A percentile compares a stretch with the other conserved stretches of the same genome.
Evolutionary conservation across 148 eudicot species (phyloP).

Genomic region (Selenicereus undatus): DNA sequence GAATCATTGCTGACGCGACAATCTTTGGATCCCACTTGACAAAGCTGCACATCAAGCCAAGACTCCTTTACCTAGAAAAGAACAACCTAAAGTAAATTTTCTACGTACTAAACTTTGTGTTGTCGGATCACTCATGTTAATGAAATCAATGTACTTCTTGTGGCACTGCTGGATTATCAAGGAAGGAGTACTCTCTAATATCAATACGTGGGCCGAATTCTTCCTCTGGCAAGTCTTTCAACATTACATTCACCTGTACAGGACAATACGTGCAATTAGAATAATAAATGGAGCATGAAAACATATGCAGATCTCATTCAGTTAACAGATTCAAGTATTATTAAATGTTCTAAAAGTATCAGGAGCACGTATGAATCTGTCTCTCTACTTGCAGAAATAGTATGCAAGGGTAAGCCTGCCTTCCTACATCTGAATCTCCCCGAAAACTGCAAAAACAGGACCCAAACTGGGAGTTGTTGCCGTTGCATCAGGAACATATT

Average conservation of each 20-base stretch:
- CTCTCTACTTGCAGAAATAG: no score
- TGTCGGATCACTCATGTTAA: background rate
- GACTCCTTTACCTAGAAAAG: constrained; percentile 81
- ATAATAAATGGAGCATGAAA: constrained; percentile 1
- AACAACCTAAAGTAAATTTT: constrained; percentile 6
- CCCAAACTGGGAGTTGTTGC: no score
- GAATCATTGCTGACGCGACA: constrained; percentile 53
- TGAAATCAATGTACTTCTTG: constrained; percentile 39
- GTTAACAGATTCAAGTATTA: background rate
- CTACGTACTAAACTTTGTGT: background rate
- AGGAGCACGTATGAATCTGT: background rate
- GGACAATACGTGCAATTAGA: constrained; percentile 8
- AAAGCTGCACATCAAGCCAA: constrained; percentile 94
- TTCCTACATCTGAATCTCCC: no score
- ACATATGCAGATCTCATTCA: background rate
- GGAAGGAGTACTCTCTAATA: constrained; percentile 81
- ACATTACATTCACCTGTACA: constrained; percentile 74
- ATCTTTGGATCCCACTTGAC: constrained; percentile 73
- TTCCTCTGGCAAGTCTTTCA: constrained; percentile 51
- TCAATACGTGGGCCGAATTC: constrained; percentile 79
- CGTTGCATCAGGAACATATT: no score
- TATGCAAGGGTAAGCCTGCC: no score
- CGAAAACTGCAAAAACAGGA: no score
- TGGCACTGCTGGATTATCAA: constrained; percentile 77
- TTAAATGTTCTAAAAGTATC: background rate